These are phyloP conservation scores for Penicillium cosmopolitanum DNA, from an alignment of 495 filamentous ascomycete genomes.

Conservation along the genomic window DNA sequence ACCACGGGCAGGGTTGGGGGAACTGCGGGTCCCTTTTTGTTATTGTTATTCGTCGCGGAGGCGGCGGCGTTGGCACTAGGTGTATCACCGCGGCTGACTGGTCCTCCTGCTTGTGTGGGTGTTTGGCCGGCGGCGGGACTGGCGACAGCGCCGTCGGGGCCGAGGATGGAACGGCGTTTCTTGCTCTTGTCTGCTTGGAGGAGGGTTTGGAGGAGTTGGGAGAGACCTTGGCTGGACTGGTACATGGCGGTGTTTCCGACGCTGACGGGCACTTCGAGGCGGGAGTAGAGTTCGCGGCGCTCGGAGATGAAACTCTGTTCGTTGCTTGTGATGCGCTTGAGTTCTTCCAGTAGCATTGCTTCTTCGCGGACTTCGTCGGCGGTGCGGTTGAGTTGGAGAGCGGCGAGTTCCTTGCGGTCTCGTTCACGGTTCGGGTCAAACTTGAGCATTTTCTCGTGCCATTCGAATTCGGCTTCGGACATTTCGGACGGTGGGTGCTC, in stretches of 20 bases:
- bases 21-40: constrained; percentile 56
- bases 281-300: constrained; percentile 84
- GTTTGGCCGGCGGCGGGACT: constrained; percentile 55
- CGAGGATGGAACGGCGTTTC: constrained; percentile 71
- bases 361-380: constrained; percentile 89
- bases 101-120: constrained; percentile 44
- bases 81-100: constrained; percentile 43
- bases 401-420: constrained; percentile 80
- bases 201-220: constrained; percentile 78
- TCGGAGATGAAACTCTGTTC: constrained; percentile 83
- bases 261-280: constrained; percentile 78
- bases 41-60: constrained; percentile 19
- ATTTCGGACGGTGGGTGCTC: constrained; percentile 83
- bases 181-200: constrained; percentile 81
- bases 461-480: constrained; percentile 76
- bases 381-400: constrained; percentile 75
- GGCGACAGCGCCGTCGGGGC: constrained; percentile 50
- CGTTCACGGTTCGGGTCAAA: constrained; percentile 80
- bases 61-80: constrained; percentile 36
- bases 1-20: constrained; percentile 54
- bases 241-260: constrained; percentile 69
- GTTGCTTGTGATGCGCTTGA: constrained; percentile 83
- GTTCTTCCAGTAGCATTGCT: constrained; percentile 81
- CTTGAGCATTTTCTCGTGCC: constrained; percentile 81
- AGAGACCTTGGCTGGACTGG: constrained; percentile 76